Percentiles rank a stretch among this genome's conserved stretches.
phyloP scores from a whole-genome alignment of 371 early-diverging fungal species.

The Smittium mucronatum region DNA sequence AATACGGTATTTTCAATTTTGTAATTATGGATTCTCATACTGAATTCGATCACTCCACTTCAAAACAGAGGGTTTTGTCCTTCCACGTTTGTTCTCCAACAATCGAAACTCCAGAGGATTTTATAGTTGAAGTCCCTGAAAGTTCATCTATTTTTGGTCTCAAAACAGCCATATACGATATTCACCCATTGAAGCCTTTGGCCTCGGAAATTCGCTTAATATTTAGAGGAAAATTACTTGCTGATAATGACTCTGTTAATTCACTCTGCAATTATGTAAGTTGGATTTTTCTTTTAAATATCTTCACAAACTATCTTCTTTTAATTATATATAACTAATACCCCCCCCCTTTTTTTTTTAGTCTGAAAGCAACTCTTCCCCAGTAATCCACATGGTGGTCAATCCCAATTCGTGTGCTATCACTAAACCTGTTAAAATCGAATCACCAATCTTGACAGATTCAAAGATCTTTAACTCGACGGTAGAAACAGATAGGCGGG shows the following conservation, averaged over 20 bases:
- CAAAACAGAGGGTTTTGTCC: neutral
- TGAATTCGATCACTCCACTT: too few species aligned
- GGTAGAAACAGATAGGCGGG: too few species aligned
- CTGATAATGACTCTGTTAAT: neutral
- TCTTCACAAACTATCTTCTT: neutral
- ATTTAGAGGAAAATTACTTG: neutral
- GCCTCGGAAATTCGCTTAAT: constrained; percentile 6
- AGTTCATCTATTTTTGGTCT: neutral
- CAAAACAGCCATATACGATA: neutral
- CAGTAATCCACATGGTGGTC: constrained; percentile 11
- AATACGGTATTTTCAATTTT: too few species aligned
- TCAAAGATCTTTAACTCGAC: too few species aligned
- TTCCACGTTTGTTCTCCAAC: constrained; percentile 5
- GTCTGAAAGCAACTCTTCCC: neutral
- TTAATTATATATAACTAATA: neutral
- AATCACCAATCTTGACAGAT: too few species aligned
- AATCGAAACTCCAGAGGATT: constrained; percentile 7
- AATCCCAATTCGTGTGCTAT: neutral
- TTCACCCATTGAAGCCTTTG: constrained; percentile 3
- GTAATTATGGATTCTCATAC: too few species aligned
- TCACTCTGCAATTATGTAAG: neutral
- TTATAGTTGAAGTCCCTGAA: neutral
- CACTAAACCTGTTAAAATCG: neutral
- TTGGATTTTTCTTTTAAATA: neutral
- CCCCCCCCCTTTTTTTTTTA: neutral